These are phyloP conservation scores for Geotrichum aggregatum DNA, from an alignment of 1,139 yeast genomes.

Conservation along the genomic window DNA sequence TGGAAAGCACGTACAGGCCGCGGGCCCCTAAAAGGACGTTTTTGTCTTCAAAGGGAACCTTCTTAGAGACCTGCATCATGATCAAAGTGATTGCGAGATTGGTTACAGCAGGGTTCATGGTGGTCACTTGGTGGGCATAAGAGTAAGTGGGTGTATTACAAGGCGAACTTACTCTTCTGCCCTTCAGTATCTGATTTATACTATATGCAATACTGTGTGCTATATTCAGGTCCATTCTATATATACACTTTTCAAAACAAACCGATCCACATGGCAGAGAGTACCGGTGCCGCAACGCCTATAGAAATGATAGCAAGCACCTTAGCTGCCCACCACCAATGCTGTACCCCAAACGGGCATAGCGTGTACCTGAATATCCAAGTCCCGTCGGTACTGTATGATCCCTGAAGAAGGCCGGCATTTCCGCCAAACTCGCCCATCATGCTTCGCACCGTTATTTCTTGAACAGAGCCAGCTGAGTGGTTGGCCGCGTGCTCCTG, in stretches of 20 bases:
- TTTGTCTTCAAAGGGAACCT: constrained; percentile 86
- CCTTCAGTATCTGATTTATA: no score
- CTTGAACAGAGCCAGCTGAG: constrained; percentile 48
- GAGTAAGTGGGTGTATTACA: no score
- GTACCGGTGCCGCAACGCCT: constrained; percentile 13
- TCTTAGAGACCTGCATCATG: constrained; percentile 95
- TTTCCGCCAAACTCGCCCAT: constrained; percentile 96
- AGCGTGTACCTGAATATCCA: constrained; percentile 70
- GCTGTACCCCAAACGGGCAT: constrained; percentile 86
- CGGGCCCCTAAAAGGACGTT: constrained; percentile 71
- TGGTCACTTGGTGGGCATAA: background rate
- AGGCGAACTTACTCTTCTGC: no score
- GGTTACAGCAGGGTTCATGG: constrained; percentile 80
- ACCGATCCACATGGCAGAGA: constrained; percentile 4
- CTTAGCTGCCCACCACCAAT: constrained; percentile 91
- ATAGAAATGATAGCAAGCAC: constrained; percentile 39
- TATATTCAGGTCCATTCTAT: no score
- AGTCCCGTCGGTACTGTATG: constrained; percentile 42
- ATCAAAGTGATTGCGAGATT: constrained; percentile 88
- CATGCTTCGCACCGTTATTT: constrained; percentile 83
- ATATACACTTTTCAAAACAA: background rate
- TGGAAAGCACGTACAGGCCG: constrained; percentile 63
- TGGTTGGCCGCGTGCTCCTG: background rate
- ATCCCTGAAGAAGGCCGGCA: constrained; percentile 78
- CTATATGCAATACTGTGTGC: no score